Base-by-base conservation (phyloP, 768 basidiomycete species). In the Termitomyces sp. region DNA sequence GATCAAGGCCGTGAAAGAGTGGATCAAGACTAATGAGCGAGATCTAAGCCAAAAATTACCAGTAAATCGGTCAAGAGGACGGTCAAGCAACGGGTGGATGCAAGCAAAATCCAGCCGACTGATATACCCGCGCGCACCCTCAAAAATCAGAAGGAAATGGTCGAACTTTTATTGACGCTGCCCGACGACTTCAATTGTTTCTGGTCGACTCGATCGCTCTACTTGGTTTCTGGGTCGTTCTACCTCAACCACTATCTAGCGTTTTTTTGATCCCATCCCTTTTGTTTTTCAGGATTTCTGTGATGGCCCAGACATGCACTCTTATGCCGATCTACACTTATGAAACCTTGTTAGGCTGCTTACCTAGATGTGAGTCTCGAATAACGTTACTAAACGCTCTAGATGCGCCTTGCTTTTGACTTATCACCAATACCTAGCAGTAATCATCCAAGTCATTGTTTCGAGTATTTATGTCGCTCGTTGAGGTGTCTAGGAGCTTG, bases 221-320 rank as follows among this genome's bases (percentile, higher is more conserved):
- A 70, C 20, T 72, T 70, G 70, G 70, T 60, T 9, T 71, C 70
- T n/a, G 54, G 68, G 16, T 68, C 79, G 20, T 81, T 80, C 65
- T 73, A 76, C 55, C 40, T 73, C 35, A 80, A 77, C 56, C 77
- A 79, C 13, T 82, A 80, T 56, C 44, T 75, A 3, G 58, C 74
- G 11, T n/a, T 56, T 79, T 8, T 60, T 75, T 10, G 74, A 74
- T 1, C 76, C 76, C 57, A 58, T 75, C 3, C 72, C 76, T 22
- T 63, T 76, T 40, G 60, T 74, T 2, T 41, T 71, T 2, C 22
- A 44, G 22, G 43, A 44, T 22, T 22, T 44, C 13, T 22, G 43
- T n/a, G 52, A 61, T 5, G 57, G 59, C 56, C 52, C 55, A 8
- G 68, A 70, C 52, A 59, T 11, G 43, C 20, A 24, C 11, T 14